Evolutionary conservation across 768 basidiomycete species (phyloP).

Genomic region (Phylloporus arenicola): DNA sequence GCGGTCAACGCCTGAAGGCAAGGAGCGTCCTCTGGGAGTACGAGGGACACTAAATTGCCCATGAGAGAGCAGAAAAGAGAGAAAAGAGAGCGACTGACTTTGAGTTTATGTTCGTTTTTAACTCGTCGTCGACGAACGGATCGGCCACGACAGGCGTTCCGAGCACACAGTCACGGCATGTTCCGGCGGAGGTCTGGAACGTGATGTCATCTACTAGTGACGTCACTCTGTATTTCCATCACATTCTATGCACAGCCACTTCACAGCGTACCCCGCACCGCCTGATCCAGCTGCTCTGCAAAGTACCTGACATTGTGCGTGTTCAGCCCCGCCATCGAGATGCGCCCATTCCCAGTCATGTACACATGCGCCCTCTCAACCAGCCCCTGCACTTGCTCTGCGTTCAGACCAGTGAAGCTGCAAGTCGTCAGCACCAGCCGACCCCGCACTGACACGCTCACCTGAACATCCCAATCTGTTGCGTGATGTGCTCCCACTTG

Average conservation of each 20-base stretch:
- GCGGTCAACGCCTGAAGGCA: conserved; percentile 31
- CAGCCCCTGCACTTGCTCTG: conserved; percentile 60
- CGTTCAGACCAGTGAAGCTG: conserved; percentile 81
- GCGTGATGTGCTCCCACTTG: conserved; percentile 91
- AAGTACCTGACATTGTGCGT: conserved; percentile 70
- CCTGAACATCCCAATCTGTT: conserved; percentile 99
- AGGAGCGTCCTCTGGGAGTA: conserved; percentile 30
- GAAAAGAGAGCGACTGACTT: conserved; percentile 18
- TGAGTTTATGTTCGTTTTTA: no score
- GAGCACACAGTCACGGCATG: conserved; percentile 12
- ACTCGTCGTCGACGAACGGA: no score
- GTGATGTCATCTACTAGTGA: conserved; percentile 32
- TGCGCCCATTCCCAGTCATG: conserved; percentile 81
- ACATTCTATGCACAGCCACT: conserved; percentile 16
- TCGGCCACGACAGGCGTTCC: conserved; percentile 17
- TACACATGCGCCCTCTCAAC: conserved; percentile 76
- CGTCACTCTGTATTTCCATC: conserved; percentile 16
- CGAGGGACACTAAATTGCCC: conserved; percentile 31
- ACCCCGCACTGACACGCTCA: conserved; percentile 28
- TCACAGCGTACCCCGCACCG: conserved; percentile 47
- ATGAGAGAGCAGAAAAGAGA: conserved; percentile 13
- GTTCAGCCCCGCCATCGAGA: conserved; percentile 94
- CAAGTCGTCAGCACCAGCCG: conserved; percentile 9
- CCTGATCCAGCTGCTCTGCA: conserved; percentile 64
- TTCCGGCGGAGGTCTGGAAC: conserved; percentile 27